Evolutionary conservation across 2,329 filamentous ascomycete species (phyloP).

Genomic region (Aspergillus texensis): DNA sequence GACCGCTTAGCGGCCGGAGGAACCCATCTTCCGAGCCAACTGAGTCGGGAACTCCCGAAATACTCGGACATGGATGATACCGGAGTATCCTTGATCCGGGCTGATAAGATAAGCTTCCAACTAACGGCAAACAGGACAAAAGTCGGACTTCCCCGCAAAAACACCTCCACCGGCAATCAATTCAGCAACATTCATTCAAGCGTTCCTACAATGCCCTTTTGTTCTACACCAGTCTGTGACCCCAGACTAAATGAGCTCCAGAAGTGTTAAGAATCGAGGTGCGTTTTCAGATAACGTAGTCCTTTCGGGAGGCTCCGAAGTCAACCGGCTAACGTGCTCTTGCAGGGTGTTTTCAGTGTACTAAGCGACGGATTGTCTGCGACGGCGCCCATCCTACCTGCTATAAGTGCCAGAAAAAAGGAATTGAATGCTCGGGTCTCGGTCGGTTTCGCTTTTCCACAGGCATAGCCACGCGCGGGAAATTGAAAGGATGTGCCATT

Average conservation of each 20-base stretch:
- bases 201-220: not conserved
- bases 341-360: constrained; percentile 40
- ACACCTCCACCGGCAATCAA: no score
- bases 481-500: constrained; percentile 20
- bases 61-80: no score
- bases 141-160: not conserved
- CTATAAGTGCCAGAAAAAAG: constrained; percentile 34
- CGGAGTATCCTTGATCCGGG: no score
- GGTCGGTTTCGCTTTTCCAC: constrained; percentile 32
- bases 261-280: constrained; percentile 8
- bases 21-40: no score
- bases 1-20: no score
- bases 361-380: constrained; percentile 40
- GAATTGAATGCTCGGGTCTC: constrained; percentile 34
- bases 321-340: not conserved
- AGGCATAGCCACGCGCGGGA: constrained; percentile 23
- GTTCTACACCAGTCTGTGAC: not conserved
- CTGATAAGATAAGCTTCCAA: no score
- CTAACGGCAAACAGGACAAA: not conserved
- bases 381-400: constrained; percentile 36
- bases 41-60: no score
- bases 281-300: not conserved
- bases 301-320: fast-evolving
- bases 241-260: not conserved
- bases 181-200: no score